Conservation (phyloP, 2,329 filamentous ascomycete genomes). For the Fusarium miscanthi region DNA sequence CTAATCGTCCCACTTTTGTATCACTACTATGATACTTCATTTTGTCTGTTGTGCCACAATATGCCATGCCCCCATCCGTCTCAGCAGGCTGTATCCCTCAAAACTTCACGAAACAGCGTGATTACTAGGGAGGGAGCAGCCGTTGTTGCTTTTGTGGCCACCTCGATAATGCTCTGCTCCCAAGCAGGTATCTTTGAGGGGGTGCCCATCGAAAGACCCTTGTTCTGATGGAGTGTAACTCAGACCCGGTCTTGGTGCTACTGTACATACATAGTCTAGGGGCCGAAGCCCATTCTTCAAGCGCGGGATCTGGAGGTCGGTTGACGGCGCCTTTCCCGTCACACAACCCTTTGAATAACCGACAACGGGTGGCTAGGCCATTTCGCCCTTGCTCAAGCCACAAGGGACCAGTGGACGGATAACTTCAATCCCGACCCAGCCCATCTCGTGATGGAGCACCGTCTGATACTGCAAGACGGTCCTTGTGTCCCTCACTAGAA, state of each 20-base stretch:
- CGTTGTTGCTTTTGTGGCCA: background rate
- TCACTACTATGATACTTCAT: background rate
- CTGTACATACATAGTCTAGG: background rate
- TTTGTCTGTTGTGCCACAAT: background rate
- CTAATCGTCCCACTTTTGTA: background rate
- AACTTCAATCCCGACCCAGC: conserved; percentile 4
- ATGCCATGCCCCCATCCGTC: conserved; percentile 14
- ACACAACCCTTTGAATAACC: conserved; percentile 8
- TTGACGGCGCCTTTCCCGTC: conserved; percentile 23
- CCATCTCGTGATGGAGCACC: background rate
- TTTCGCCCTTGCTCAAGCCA: conserved; percentile 32
- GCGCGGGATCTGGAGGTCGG: conserved; percentile 25
- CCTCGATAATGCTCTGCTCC: background rate
- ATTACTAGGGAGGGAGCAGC: background rate
- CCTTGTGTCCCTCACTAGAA: conserved; percentile 2
- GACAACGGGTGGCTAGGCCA: conserved; percentile 9
- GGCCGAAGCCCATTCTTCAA: conserved; percentile 6
- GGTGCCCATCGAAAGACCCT: conserved; percentile 4
- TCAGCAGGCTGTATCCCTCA: background rate
- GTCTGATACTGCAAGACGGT: background rate
- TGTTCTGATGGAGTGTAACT: conserved; percentile 1
- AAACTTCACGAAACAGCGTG: background rate
- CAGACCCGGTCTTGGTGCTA: conserved; percentile 8
- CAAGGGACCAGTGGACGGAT: conserved; percentile 15
- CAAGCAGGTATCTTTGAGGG: background rate